Evolutionary conservation across 2,329 filamentous ascomycete species (phyloP).

Genomic region (Dryadomyces quercus-mongolicae): DNA sequence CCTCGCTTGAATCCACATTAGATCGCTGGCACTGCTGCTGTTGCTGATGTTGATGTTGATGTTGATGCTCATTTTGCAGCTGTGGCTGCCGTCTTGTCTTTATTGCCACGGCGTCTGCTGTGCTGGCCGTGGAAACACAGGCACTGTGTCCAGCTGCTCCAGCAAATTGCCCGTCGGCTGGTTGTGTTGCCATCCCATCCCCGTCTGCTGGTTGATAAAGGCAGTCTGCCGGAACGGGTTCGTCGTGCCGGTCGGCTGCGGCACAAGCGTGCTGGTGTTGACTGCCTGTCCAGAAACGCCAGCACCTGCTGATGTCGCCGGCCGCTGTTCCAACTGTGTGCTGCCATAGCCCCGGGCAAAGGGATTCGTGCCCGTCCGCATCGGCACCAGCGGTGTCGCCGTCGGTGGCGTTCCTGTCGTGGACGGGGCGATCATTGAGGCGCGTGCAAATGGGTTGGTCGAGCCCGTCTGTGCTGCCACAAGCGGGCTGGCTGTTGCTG

Average conservation of each 20-base stretch:
- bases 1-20: slow-evolving; percentile 8
- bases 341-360: slow-evolving; percentile 37
- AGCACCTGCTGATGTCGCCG: slow-evolving; percentile 28
- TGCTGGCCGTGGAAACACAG: slow-evolving; percentile 74
- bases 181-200: slow-evolving; percentile 75
- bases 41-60: no score
- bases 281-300: slow-evolving; percentile 40
- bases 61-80: neutral
- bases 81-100: slow-evolving; percentile 2
- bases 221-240: slow-evolving; percentile 90
- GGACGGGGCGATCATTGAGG: slow-evolving; percentile 17
- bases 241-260: slow-evolving; percentile 76
- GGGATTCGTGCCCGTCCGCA: slow-evolving; percentile 46
- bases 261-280: slow-evolving; percentile 49
- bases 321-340: slow-evolving; percentile 23
- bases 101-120: slow-evolving; percentile 51
- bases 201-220: slow-evolving; percentile 81
- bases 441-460: slow-evolving; percentile 81
- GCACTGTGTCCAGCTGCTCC: slow-evolving; percentile 66
- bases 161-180: slow-evolving; percentile 71
- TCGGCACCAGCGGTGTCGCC: slow-evolving; percentile 31
- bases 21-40: neutral
- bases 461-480: slow-evolving; percentile 43
- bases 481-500: neutral
- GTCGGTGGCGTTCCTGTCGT: slow-evolving; percentile 20